Evolutionary conservation across 106 monocot genomes (phyloP).

Genomic region (Dioscorea alata): DNA sequence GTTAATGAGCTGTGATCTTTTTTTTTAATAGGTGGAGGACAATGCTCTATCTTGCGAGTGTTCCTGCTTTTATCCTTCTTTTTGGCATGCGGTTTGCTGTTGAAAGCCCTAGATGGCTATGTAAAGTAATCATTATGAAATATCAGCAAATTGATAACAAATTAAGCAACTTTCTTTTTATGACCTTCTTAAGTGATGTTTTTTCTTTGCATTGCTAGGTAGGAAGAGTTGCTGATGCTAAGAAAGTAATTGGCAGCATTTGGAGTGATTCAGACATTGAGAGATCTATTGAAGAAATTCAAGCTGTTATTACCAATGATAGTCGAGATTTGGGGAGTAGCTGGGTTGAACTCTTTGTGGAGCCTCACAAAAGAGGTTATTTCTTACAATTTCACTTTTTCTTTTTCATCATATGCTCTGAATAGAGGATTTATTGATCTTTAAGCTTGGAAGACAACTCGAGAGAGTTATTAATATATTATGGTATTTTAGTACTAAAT

Average conservation of each 20-base stretch:
- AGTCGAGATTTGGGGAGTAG: slow-evolving; percentile 14
- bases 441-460: no score
- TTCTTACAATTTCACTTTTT: background rate
- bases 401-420: no score
- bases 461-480: no score
- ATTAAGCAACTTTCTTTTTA: no score
- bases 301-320: slow-evolving; percentile 46
- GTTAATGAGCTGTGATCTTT: background rate
- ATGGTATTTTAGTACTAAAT: no score
- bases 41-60: slow-evolving; percentile 64
- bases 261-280: slow-evolving; percentile 65
- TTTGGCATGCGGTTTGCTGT: slow-evolving; percentile 87
- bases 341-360: slow-evolving; percentile 62
- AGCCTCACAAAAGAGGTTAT: slow-evolving; percentile 70
- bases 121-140: slow-evolving; percentile 41
- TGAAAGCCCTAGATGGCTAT: slow-evolving; percentile 93
- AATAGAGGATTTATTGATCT: no score
- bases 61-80: slow-evolving; percentile 57
- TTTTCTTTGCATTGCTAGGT: slow-evolving; percentile 32
- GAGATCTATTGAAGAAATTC: slow-evolving; percentile 63
- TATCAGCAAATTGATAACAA: background rate
- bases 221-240: slow-evolving; percentile 61
- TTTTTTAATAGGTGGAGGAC: slow-evolving; percentile 75
- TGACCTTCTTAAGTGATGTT: no score
- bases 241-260: slow-evolving; percentile 37